Conservation (phyloP, 129 eudicot genomes). For the Mikania micrantha region DNA sequence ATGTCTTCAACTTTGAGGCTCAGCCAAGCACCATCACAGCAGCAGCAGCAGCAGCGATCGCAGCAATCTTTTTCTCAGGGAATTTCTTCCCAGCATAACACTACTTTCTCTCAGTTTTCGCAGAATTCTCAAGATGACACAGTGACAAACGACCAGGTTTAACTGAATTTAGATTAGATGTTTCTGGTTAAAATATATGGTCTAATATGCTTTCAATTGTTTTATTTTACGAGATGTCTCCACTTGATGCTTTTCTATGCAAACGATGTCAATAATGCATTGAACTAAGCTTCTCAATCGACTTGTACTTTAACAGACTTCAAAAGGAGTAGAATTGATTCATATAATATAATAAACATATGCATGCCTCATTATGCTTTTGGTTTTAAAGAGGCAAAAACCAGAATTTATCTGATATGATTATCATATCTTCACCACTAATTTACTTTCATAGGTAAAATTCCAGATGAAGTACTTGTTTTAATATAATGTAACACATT, state of each 20-base stretch:
- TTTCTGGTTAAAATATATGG: not conserved
- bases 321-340: slow-evolving; percentile 8
- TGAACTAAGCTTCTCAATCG: slow-evolving; percentile 3
- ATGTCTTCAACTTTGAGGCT: slow-evolving; percentile 45
- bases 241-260: not conserved
- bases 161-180: not conserved
- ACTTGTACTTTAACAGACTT: not conserved
- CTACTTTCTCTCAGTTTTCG: slow-evolving; percentile 71
- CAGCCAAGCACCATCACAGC: slow-evolving; percentile 51
- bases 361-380: slow-evolving; percentile 19
- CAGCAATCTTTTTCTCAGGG: slow-evolving; percentile 84
- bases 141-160: slow-evolving; percentile 39
- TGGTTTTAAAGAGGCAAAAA: slow-evolving; percentile 9
- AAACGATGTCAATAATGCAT: slow-evolving; percentile 6
- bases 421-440: not conserved
- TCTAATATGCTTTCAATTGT: not conserved
- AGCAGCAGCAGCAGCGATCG: slow-evolving; percentile 63
- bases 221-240: not conserved
- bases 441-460: slow-evolving; percentile 5
- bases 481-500: not conserved
- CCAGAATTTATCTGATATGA: not conserved
- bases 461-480: slow-evolving; percentile 1
- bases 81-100: slow-evolving; percentile 59
- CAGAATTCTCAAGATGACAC: slow-evolving; percentile 61
- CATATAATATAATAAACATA: not conserved